Conservation (phyloP, 331 rosid species). For the Ulmus americana region DNA sequence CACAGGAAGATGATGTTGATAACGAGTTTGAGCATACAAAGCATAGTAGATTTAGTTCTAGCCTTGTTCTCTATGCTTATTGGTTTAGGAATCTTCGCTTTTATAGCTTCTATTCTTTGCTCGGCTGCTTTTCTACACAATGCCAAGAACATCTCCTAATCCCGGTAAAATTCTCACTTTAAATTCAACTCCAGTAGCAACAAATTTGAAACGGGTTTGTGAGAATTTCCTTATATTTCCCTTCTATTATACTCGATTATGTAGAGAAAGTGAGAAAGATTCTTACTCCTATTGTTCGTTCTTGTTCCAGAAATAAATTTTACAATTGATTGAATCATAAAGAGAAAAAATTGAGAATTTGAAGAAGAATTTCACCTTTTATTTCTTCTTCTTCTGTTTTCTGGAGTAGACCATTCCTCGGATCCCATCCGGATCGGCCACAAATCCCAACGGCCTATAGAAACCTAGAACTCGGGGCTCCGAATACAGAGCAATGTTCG, state of each 20-base stretch:
- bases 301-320: too few relatives aligned
- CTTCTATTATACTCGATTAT: too few relatives aligned
- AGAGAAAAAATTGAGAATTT: background rate
- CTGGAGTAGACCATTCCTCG: conserved; percentile 80
- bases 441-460: conserved; percentile 73
- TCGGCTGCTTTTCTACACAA: conserved; percentile 58
- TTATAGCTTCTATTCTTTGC: conserved; percentile 63
- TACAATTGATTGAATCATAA: too few relatives aligned
- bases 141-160: conserved; percentile 43
- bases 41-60: conserved; percentile 59
- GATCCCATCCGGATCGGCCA: conserved; percentile 83
- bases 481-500: conserved; percentile 68
- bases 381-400: conserved; percentile 34
- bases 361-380: background rate
- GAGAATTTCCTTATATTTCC: too few relatives aligned
- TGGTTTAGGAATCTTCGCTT: conserved; percentile 48
- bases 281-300: too few relatives aligned
- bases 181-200: too few relatives aligned
- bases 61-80: conserved; percentile 61
- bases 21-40: conserved; percentile 45
- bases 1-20: conserved; percentile 6
- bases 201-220: too few relatives aligned
- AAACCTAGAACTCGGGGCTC: conserved; percentile 87
- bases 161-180: background rate
- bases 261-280: too few relatives aligned